phyloP scores from a whole-genome alignment of 768 basidiomycete genomes.

The Lactarius sp. region DNA sequence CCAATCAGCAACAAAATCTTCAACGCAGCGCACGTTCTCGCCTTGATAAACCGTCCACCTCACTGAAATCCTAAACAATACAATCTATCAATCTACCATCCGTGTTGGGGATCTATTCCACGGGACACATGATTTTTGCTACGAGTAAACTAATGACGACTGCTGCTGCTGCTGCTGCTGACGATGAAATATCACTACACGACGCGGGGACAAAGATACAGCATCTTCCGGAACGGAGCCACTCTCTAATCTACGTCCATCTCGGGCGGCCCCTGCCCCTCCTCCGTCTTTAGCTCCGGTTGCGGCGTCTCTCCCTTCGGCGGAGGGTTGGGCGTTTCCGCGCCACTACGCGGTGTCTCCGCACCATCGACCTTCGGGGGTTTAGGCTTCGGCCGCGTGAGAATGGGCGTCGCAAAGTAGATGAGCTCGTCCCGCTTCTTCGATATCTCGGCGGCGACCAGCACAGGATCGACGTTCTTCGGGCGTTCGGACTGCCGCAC shows the following conservation, averaged over 20 bases:
- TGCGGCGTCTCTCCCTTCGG: constrained; percentile 32
- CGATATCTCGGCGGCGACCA: constrained; percentile 74
- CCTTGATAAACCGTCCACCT: too few species aligned
- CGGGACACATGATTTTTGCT: neutral
- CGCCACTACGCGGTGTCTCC: constrained; percentile 66
- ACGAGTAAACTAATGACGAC: neutral
- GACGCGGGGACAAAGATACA: constrained; percentile 7
- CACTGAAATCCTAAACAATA: neutral
- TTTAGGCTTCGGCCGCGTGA: constrained; percentile 92
- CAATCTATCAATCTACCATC: constrained; percentile 10
- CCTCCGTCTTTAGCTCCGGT: constrained; percentile 37
- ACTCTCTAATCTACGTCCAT: constrained; percentile 75
- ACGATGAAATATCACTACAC: constrained; percentile 15
- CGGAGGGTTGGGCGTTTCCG: constrained; percentile 50
- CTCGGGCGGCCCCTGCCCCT: constrained; percentile 47
- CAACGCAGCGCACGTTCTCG: too few species aligned
- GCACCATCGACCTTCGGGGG: constrained; percentile 61
- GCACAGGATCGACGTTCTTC: constrained; percentile 83
- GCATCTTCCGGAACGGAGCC: neutral
- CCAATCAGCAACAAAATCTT: too few species aligned
- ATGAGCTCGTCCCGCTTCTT: constrained; percentile 93
- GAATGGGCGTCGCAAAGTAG: constrained; percentile 84
- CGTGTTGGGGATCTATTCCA: constrained; percentile 2
- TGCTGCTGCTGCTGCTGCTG: neutral
- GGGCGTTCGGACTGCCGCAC: constrained; percentile 80